A percentile compares a stretch with the other conserved stretches of the same genome.
Conservation (phyloP, 257 asterid species). For the Solanum virginianum region DNA sequence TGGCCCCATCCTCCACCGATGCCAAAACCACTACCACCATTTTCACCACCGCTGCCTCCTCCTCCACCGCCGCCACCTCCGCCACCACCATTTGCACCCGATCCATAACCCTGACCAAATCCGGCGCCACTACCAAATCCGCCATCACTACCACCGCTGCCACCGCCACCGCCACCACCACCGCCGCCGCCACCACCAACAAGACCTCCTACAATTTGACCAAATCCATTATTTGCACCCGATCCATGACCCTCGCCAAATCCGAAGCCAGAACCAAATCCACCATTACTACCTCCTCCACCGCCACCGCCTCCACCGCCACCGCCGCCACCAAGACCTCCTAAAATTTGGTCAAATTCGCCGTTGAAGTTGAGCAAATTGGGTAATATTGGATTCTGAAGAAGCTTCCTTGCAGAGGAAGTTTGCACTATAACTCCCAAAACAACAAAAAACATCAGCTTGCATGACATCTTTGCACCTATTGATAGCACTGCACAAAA, state of each 20-base stretch:
- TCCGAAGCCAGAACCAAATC: not conserved
- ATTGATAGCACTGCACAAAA: not conserved
- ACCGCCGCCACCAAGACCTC: not conserved
- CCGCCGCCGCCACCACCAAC: not conserved
- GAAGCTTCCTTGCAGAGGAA: not conserved
- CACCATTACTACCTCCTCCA: not conserved
- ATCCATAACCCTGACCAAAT: not conserved
- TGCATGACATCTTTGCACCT: not conserved
- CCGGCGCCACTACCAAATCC: not conserved
- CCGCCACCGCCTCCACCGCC: not conserved
- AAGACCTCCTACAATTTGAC: too few relatives aligned
- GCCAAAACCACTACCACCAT: too few relatives aligned
- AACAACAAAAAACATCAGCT: not conserved
- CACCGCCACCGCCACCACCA: not conserved
- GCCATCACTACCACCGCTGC: not conserved
- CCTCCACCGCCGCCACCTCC: not conserved
- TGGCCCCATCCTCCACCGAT: too few relatives aligned
- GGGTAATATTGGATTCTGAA: not conserved
- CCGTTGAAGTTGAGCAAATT: not conserved
- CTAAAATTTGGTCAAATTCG: not conserved
- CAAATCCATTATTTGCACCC: not conserved
- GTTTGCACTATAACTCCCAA: not conserved
- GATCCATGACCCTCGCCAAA: not conserved
- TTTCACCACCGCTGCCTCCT: not conserved
- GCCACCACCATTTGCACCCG: not conserved